phyloP scores from a whole-genome alignment of 2,329 filamentous ascomycete species.

The Botryosphaeria dothidea region DNA sequence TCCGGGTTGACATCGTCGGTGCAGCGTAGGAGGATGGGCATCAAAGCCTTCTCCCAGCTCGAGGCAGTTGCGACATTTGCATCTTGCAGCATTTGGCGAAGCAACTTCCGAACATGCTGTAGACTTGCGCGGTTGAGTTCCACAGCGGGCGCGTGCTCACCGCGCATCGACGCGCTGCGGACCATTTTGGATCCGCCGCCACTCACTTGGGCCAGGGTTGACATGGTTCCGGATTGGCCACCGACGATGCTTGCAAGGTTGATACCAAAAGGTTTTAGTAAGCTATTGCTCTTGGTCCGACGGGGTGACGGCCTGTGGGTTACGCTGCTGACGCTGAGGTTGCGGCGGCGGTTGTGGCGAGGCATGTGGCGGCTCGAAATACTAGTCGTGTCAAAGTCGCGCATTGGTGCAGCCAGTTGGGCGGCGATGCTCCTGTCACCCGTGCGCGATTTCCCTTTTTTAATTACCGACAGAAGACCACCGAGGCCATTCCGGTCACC shows the following conservation, averaged over 20 bases:
- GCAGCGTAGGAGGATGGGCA: constrained; percentile 86
- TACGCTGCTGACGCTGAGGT: constrained; percentile 80
- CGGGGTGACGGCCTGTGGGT: constrained; percentile 73
- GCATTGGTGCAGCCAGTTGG: constrained; percentile 64
- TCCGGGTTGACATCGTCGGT: constrained; percentile 95
- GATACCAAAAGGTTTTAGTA: constrained; percentile 50
- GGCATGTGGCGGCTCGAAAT: constrained; percentile 64
- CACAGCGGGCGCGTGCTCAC: constrained; percentile 70
- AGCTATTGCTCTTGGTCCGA: constrained; percentile 55
- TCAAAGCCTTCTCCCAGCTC: constrained; percentile 85
- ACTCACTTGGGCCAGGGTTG: constrained; percentile 20
- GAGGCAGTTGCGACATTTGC: constrained; percentile 68
- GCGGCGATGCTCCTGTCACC: constrained; percentile 76
- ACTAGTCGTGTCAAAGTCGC: constrained; percentile 65
- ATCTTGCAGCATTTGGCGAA: constrained; percentile 81
- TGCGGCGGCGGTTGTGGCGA: constrained; percentile 70
- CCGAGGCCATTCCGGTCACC: constrained; percentile 73
- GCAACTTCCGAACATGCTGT: constrained; percentile 80
- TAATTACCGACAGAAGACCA: constrained; percentile 69
- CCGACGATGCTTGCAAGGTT: constrained; percentile 38
- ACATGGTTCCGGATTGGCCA: constrained; percentile 16
- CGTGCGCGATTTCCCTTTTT: constrained; percentile 70
- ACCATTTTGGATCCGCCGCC: constrained; percentile 44
- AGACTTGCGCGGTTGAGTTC: constrained; percentile 87
- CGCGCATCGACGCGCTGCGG: constrained; percentile 82